Base-by-base conservation (phyloP, 106 monocot species). In the Phalaenopsis aphrodite region DNA sequence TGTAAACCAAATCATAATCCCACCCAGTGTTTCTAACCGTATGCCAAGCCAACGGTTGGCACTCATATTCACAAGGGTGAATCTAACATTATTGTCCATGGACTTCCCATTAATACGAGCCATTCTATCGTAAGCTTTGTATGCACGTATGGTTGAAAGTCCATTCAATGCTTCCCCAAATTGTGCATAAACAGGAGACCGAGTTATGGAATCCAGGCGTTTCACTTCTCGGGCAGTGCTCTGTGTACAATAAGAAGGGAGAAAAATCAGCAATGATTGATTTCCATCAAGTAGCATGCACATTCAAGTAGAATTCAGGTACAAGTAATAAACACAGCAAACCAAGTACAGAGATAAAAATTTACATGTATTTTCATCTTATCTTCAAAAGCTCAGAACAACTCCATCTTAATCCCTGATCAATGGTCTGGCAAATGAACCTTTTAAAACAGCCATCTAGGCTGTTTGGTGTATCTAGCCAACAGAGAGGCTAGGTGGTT, bases 141-240 rank as follows among this genome's bases (percentile, higher is more conserved):
- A 99, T 57, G 99, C 99, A 75, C 99, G 91, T 38, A 99, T 99
- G n/a, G 95, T 91, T 49, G 99, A 91, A 7, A 99, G 77, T 77
- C 99, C 99, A 84, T 99, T 99, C 81, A 99, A 78, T 69, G 95
- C 99, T 82, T 99, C 99, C n/a, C 89, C 83, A 89, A 99, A 99
- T 84, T 99, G 99, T 5, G 99, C 99, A 88, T 99, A 99, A 39
- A 99, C 99, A 75, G 99, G 99, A 84, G 99, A 99, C 67, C 99
- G 89, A 18, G 93, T 99, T 82, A 99, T 91, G 37, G 99, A 99
- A 84, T 99, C 99, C 79, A 99, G 80, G 14, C 99, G 88, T 82
- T 99, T 99, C 37, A 95, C 94, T 88, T 99, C 99, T 73, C 99
- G 89, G 21, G 99, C 82, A 41, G 95, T 99, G 80, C 84, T 90